Evolutionary conservation across 108 stramenopile genomes (phyloP), one percentile per base, ranked within the genome.

Genomic region (Cyclotella sp.): DNA sequence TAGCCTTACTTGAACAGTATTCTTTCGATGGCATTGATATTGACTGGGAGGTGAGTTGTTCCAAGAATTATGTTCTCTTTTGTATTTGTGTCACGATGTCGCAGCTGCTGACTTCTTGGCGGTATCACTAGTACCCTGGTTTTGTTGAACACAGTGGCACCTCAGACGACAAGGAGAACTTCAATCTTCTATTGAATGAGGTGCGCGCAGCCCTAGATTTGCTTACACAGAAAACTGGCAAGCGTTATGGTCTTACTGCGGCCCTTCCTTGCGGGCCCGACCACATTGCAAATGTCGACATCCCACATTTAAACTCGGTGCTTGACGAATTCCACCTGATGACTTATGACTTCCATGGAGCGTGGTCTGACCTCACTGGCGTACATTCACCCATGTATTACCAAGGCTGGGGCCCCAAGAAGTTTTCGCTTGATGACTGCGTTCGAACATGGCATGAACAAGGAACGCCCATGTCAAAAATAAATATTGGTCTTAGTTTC

Each of bases 211-310:
- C 47, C n/a, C 60, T 84, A 15, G 84, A 84, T 77, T 63, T 54
- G 15, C 80, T 81, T 18, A 67, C 46, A 15, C 52, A 29, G 9
- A 59, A 69, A 29, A 85, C 71, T 13, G 84, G 84, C 11, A 78
- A 68, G 68, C 78, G 49, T 21, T 85, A 78, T 55, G 81, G 81
- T 15, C 55, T 85, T 10, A 85, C 77, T 15, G 84, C 77, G 39
- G 84, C 84, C 10, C 63, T 85, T 30, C 81, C 84, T 19, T 85
- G 84, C 16, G 81, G 84, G 3, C 81, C 84, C 19, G 26, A 45
- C 15, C 58, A 78, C 43, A 77, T 85, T 27, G 70, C 70, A 0
- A 85, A 85, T 34, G 67, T 82, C 47, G 81, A 85, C 30, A 74
- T 82, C 14, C 47, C 72, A 13, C 84, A 85, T 68, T 44, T 82